phyloP scores from a whole-genome alignment of 768 basidiomycete species.

The Macrolepiota dolichaula region DNA sequence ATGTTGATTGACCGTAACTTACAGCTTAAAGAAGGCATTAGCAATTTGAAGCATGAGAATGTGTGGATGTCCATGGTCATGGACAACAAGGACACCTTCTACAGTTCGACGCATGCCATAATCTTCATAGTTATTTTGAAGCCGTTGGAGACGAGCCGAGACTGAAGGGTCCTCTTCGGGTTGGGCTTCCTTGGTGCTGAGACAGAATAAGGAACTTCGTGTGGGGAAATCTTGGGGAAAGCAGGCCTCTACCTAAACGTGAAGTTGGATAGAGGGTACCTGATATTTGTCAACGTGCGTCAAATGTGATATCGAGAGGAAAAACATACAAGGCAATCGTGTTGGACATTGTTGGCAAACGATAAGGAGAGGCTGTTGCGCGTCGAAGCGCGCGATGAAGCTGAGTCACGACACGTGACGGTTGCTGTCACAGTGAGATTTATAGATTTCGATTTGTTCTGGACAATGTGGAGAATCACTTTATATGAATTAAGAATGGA shows the following conservation, averaged over 20 bases:
- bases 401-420: constrained; percentile 1
- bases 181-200: constrained; percentile 92
- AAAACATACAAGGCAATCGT: constrained; percentile 48
- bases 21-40: constrained; percentile 99
- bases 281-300: constrained; percentile 21
- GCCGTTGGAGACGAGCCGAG: constrained; percentile 86
- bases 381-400: constrained; percentile 24
- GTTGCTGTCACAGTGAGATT: background rate
- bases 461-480: too few relatives aligned
- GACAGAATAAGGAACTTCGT: constrained; percentile 7
- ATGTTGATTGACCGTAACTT: constrained; percentile 24
- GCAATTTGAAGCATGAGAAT: constrained; percentile 98
- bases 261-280: constrained; percentile 87
- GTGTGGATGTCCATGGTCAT: constrained; percentile 97
- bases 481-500: background rate
- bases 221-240: background rate
- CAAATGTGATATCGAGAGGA: background rate
- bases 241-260: constrained; percentile 68
- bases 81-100: constrained; percentile 85
- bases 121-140: constrained; percentile 96
- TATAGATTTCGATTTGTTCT: constrained; percentile 2
- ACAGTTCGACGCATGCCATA: constrained; percentile 96
- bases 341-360: constrained; percentile 39
- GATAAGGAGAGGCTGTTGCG: constrained; percentile 31
- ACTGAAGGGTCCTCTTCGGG: constrained; percentile 98